A percentile compares a stretch with the other conserved stretches of the same genome.
These are phyloP conservation scores for Wallemia mellicola DNA, from an alignment of 1,284 basidiomycete genomes.

Conservation along the genomic window DNA sequence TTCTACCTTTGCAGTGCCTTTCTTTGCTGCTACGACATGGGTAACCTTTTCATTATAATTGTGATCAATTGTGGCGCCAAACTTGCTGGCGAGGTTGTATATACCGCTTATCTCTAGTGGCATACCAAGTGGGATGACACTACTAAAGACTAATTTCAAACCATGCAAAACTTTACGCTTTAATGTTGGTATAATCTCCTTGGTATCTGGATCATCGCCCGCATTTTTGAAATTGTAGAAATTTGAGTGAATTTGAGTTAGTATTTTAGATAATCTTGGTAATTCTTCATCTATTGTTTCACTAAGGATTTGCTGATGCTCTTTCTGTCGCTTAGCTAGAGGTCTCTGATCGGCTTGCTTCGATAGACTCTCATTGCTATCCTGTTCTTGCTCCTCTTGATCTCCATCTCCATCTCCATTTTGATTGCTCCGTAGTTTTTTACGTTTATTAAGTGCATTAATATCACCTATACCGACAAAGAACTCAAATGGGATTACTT, in stretches of 20 bases:
- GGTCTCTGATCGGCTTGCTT: constrained; percentile 64
- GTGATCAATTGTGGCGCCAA: constrained; percentile 51
- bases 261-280: constrained; percentile 3
- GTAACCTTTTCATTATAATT: constrained; percentile 40
- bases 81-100: constrained; percentile 29
- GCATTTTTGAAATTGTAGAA: neutral
- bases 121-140: constrained; percentile 63
- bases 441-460: constrained; percentile 76
- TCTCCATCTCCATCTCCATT: constrained; percentile 23
- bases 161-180: constrained; percentile 44
- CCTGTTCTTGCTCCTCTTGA: constrained; percentile 23
- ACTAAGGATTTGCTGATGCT: constrained; percentile 22
- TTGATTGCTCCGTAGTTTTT: too few species aligned
- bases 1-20: constrained; percentile 62
- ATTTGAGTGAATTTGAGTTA: constrained; percentile 2
- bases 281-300: constrained; percentile 3
- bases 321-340: constrained; percentile 59
- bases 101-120: constrained; percentile 26
- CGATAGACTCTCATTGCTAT: constrained; percentile 35
- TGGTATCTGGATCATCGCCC: constrained; percentile 2
- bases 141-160: constrained; percentile 61
- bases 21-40: constrained; percentile 69
- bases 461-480: constrained; percentile 98
- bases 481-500: constrained; percentile 91
- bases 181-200: constrained; percentile 56